Evolutionary conservation across 2,329 filamentous ascomycete species (phyloP).

Genomic region (Cladosporium sp.): DNA sequence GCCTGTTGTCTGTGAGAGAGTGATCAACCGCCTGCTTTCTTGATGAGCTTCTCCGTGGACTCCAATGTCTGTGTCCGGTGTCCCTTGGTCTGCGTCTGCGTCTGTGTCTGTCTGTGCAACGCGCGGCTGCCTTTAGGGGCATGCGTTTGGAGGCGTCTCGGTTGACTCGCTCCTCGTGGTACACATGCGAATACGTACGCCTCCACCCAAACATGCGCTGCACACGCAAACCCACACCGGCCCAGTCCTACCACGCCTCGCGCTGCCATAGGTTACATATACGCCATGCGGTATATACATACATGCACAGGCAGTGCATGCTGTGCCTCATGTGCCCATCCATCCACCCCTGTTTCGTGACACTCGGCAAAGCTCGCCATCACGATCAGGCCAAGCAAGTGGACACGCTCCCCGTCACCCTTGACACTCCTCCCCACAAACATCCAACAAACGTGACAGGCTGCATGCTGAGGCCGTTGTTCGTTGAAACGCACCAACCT

Average conservation of each 20-base stretch:
- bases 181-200: neutral
- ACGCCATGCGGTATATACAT: neutral
- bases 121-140: neutral
- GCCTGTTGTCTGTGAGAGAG: neutral
- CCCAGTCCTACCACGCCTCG: neutral
- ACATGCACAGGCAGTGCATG: neutral
- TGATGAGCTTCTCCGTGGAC: neutral
- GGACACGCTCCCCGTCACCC: neutral
- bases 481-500: neutral
- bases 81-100: neutral
- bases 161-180: neutral
- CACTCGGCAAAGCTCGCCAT: neutral
- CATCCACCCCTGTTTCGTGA: neutral
- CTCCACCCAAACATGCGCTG: neutral
- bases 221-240: neutral
- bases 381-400: neutral
- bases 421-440: neutral
- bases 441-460: neutral
- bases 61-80: neutral
- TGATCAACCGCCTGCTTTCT: neutral
- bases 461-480: neutral
- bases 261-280: neutral
- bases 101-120: conserved; percentile 1
- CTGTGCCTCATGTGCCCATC: neutral
- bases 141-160: neutral